Percentiles rank a stretch among this genome's conserved stretches.
Conservation (phyloP, 2,329 filamentous ascomycete species). For the Pseudogymnoascus sp. region DNA sequence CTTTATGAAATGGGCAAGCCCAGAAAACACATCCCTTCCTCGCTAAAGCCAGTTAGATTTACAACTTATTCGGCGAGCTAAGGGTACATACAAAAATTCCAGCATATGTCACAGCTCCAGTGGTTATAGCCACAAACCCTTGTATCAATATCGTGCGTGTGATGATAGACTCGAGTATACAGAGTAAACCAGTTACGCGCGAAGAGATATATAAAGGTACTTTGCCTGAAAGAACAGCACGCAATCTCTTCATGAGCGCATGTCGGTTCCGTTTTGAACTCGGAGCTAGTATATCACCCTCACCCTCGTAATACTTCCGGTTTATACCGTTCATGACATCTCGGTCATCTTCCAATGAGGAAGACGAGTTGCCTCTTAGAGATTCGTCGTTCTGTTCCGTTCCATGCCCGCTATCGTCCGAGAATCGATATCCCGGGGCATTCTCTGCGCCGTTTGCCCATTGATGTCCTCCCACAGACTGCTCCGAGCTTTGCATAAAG, state of each 20-base stretch:
- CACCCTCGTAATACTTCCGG: slow-evolving; percentile 31
- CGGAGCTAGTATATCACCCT: slow-evolving; percentile 28
- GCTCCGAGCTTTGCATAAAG: slow-evolving; percentile 58
- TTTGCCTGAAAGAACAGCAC: not conserved
- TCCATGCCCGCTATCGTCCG: slow-evolving; percentile 65
- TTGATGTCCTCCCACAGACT: slow-evolving; percentile 48
- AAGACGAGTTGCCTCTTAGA: slow-evolving; percentile 58
- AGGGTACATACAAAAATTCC: slow-evolving; percentile 70
- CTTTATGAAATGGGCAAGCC: slow-evolving; percentile 86
- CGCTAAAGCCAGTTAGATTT: slow-evolving; percentile 42
- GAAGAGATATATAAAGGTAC: slow-evolving; percentile 47
- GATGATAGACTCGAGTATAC: slow-evolving; percentile 59
- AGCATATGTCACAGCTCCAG: slow-evolving; percentile 69
- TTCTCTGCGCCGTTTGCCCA: slow-evolving; percentile 35
- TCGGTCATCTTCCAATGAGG: slow-evolving; percentile 49
- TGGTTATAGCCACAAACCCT: slow-evolving; percentile 66
- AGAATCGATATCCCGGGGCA: slow-evolving; percentile 41
- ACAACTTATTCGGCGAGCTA: not conserved
- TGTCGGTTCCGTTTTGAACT: not conserved
- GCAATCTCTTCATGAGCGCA: not conserved
- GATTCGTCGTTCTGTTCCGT: slow-evolving; percentile 65
- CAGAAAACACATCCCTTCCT: slow-evolving; percentile 65
- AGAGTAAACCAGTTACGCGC: slow-evolving; percentile 42
- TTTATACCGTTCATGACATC: slow-evolving; percentile 14
- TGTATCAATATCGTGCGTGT: slow-evolving; percentile 74